Evolutionary conservation across 139 green algal genomes (phyloP).

Genomic region (Mychonastes homosphaera): DNA sequence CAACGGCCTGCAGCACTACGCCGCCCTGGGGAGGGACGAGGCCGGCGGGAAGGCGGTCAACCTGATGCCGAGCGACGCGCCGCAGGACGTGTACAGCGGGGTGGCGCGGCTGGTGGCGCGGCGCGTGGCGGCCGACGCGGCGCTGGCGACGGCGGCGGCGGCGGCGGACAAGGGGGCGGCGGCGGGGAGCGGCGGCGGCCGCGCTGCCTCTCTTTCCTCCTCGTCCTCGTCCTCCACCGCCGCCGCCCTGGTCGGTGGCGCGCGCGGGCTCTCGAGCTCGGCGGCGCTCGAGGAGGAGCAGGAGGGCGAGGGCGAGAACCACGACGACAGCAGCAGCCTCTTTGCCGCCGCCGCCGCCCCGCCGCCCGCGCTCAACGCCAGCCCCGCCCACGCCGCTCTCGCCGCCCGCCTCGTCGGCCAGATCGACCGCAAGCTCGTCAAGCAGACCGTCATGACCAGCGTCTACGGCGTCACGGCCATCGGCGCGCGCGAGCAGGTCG

Average conservation of each 20-base stretch:
- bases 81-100: constrained; percentile 80
- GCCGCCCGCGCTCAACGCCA: constrained; percentile 4
- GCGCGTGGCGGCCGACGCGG: constrained; percentile 31
- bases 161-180: background rate
- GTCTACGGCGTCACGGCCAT: constrained; percentile 95
- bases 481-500: constrained; percentile 81
- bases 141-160: background rate
- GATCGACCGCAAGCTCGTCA: constrained; percentile 94
- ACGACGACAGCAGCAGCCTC: too few species aligned
- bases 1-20: constrained; percentile 98
- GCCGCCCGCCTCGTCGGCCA: constrained; percentile 1
- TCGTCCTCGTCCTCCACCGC: too few species aligned
- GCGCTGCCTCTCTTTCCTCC: constrained; percentile 11
- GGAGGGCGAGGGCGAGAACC: too few species aligned
- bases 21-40: constrained; percentile 75
- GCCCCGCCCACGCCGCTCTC: too few species aligned
- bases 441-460: constrained; percentile 99
- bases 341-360: too few species aligned
- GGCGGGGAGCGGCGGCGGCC: constrained; percentile 1
- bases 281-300: too few species aligned
- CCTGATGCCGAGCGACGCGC: constrained; percentile 51
- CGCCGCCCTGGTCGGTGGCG: too few species aligned
- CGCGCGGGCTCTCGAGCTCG: too few species aligned
- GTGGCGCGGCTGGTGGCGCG: constrained; percentile 32
- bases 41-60: constrained; percentile 74